Evolutionary conservation across 331 rosid genomes (phyloP).

Genomic region (Arachis monticola): DNA sequence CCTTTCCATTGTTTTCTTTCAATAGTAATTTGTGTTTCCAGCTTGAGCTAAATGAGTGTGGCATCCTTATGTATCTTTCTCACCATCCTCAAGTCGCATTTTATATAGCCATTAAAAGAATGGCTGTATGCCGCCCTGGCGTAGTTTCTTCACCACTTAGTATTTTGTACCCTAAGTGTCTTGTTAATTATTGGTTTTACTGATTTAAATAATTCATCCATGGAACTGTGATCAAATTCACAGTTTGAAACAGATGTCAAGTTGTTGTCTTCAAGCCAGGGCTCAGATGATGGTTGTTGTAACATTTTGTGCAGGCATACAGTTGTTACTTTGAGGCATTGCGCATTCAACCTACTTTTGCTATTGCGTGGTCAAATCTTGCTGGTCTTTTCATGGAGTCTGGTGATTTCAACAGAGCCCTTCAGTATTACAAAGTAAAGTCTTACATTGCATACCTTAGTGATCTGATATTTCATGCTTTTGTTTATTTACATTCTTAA

Average conservation of each 20-base stretch:
- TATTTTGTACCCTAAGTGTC: constrained; percentile 53
- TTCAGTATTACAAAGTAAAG: constrained; percentile 87
- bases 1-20: not conserved
- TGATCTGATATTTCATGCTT: constrained; percentile 22
- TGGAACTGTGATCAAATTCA: constrained; percentile 81
- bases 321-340: constrained; percentile 97
- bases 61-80: constrained; percentile 28
- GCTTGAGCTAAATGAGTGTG: constrained; percentile 31
- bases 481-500: not conserved
- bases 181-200: constrained; percentile 61
- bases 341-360: constrained; percentile 94
- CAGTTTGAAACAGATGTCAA: constrained; percentile 79
- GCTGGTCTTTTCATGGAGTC: constrained; percentile 99
- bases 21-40: constrained; percentile 1
- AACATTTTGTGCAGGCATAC: constrained; percentile 98
- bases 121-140: constrained; percentile 47
- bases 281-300: constrained; percentile 94
- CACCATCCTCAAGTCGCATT: constrained; percentile 35
- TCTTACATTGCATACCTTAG: not conserved
- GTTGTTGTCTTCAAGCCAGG: constrained; percentile 86
- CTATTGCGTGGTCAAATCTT: constrained; percentile 99
- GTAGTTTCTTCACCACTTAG: constrained; percentile 58
- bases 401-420: constrained; percentile 94
- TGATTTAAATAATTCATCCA: constrained; percentile 76
- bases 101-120: constrained; percentile 35